A percentile compares a stretch with the other conserved stretches of the same genome.
Evolutionary conservation across 2,329 filamentous ascomycete species (phyloP).

Genomic region (Aspergillus pseudoterreus): DNA sequence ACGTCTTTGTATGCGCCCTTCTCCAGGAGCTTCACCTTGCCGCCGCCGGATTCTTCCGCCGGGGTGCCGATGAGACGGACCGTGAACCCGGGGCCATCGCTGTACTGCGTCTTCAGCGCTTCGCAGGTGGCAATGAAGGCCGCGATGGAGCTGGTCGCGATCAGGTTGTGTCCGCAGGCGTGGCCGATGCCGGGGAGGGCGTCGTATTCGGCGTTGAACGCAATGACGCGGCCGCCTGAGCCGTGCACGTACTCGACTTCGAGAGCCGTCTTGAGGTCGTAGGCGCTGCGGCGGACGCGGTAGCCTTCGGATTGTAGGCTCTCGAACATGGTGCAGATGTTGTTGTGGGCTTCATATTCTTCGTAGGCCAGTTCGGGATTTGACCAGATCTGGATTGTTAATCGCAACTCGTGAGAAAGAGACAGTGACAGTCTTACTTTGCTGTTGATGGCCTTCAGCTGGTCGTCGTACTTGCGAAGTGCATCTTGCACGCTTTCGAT

Average conservation of each 20-base stretch:
- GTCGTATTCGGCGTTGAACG: constrained; percentile 39
- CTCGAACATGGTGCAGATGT: constrained; percentile 40
- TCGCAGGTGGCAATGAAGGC: constrained; percentile 33
- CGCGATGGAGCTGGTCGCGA: constrained; percentile 31
- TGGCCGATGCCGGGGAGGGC: constrained; percentile 35
- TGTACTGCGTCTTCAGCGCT: constrained; percentile 19
- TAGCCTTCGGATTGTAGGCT: constrained; percentile 35
- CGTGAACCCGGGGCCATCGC: constrained; percentile 19
- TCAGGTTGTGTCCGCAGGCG: constrained; percentile 34
- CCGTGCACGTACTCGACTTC: constrained; percentile 36
- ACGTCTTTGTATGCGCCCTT: constrained; percentile 39
- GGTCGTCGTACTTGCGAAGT: constrained; percentile 19
- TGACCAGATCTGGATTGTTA: constrained; percentile 32
- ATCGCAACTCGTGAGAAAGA: neutral
- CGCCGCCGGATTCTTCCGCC: constrained; percentile 33
- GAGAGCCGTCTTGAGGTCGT: constrained; percentile 50
- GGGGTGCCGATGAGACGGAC: constrained; percentile 34
- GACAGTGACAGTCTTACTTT: constrained; percentile 11
- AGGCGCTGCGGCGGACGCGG: constrained; percentile 42
- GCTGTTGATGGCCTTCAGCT: constrained; percentile 21
- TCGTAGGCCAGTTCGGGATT: constrained; percentile 51
- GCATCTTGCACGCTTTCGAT: constrained; percentile 21
- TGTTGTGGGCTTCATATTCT: constrained; percentile 50
- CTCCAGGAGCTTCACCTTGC: constrained; percentile 37
- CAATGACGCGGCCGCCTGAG: constrained; percentile 22